Conservation (phyloP, 225 moss, liverwort and hornwort genomes). For the Polytrichum formosum region DNA sequence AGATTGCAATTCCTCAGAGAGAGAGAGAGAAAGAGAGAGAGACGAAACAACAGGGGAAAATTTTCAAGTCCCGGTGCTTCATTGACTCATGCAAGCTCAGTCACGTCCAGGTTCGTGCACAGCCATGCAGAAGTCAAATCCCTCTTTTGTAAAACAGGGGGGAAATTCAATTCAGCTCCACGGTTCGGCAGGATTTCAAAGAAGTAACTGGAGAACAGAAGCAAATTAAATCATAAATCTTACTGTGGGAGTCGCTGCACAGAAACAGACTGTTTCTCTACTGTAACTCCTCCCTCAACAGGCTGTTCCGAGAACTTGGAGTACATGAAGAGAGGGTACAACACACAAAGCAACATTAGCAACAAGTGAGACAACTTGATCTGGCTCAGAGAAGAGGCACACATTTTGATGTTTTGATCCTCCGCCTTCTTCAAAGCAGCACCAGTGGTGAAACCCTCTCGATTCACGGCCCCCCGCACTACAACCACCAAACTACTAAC, state of each 20-base stretch:
- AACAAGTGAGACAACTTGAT: constrained; percentile 15
- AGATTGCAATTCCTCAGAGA: no score
- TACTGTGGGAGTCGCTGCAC: constrained; percentile 9
- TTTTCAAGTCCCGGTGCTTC: no score
- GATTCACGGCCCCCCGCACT: not conserved
- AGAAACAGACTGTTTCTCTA: not conserved
- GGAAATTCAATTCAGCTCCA: not conserved
- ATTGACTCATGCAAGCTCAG: no score
- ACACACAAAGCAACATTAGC: constrained; percentile 30
- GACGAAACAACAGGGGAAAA: no score
- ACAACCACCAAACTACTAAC: not conserved
- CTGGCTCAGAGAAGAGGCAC: constrained; percentile 17
- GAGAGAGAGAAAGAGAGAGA: no score
- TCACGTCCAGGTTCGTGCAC: no score
- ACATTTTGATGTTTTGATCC: constrained; percentile 32
- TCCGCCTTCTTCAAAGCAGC: not conserved
- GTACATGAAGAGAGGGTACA: constrained; percentile 38
- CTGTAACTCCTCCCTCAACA: constrained; percentile 4
- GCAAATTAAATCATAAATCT: not conserved
- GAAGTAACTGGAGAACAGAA: not conserved
- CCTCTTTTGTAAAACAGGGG: no score
- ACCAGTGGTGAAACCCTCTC: not conserved
- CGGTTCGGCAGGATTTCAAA: not conserved
- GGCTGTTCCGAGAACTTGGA: constrained; percentile 19
- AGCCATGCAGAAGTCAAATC: not conserved